Conservation (phyloP, 78 protist genomes). For the Pelomyxa schiedti region DNA sequence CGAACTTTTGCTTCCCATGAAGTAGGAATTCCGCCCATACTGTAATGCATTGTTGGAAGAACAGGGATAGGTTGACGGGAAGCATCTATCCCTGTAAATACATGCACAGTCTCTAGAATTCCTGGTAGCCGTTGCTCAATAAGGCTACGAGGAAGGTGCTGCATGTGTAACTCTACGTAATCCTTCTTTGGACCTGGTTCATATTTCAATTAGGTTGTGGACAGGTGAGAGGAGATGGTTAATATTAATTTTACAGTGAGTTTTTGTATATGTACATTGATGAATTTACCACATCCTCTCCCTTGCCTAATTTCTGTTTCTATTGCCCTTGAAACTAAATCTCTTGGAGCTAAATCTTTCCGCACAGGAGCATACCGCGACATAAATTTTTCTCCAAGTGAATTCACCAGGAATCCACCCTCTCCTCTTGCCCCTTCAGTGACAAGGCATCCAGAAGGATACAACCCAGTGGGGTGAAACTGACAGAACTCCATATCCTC, state of each 20-base stretch:
- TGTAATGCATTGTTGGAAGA: constrained; percentile 98
- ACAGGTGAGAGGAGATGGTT: not conserved
- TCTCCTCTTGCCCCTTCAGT: constrained; percentile 99
- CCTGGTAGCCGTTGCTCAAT: constrained; percentile 88
- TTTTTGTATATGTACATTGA: not conserved
- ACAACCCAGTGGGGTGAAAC: constrained; percentile 99
- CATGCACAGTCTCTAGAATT: constrained; percentile 93
- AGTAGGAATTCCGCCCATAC: constrained; percentile 99
- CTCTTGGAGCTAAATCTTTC: constrained; percentile 97
- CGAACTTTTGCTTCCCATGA: constrained; percentile 19
- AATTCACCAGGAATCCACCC: constrained; percentile 94
- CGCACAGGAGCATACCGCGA: constrained; percentile 97
- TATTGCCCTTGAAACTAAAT: constrained; percentile 96
- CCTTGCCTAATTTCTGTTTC: constrained; percentile 93
- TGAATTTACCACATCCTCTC: constrained; percentile 51
- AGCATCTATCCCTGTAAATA: constrained; percentile 98
- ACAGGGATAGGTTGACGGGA: constrained; percentile 97
- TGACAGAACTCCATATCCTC: constrained; percentile 93
- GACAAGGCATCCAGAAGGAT: constrained; percentile 96
- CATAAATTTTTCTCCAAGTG: constrained; percentile 97
- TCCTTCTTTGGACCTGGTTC: constrained; percentile 84
- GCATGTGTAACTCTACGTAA: constrained; percentile 89
- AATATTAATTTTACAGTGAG: not conserved
- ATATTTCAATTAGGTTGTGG: constrained; percentile 30
- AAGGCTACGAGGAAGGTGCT: constrained; percentile 78